Percentiles rank a stretch among this genome's conserved stretches.
phyloP scores from a whole-genome alignment of 1,284 basidiomycete genomes.

The Puccinia novopanici region DNA sequence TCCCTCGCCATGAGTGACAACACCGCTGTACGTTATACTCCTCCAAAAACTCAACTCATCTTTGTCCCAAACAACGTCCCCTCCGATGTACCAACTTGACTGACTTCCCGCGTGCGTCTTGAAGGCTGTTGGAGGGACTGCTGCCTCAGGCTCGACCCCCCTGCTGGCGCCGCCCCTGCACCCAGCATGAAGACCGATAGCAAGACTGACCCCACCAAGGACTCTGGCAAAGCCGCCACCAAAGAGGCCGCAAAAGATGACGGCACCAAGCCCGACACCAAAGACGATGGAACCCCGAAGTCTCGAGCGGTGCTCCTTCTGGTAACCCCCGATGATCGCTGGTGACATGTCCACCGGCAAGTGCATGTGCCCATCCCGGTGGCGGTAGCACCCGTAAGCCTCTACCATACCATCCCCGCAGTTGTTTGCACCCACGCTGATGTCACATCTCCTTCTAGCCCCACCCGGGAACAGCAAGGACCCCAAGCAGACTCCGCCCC shows the following conservation, averaged over 20 bases:
- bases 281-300: not conserved
- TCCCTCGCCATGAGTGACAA: not conserved
- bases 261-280: not conserved
- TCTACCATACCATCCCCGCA: no score
- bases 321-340: not conserved
- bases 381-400: not conserved
- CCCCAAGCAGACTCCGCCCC: not conserved
- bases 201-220: not conserved
- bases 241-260: not conserved
- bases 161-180: not conserved
- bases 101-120: not conserved
- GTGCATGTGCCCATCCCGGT: not conserved
- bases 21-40: not conserved
- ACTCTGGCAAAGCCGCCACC: not conserved
- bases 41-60: no score
- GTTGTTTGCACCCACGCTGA: not conserved
- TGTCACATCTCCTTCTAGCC: not conserved
- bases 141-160: not conserved
- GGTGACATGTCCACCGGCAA: not conserved
- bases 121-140: not conserved
- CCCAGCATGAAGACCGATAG: not conserved
- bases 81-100: not conserved
- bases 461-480: not conserved
- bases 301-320: not conserved
- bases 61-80: no score